These are phyloP conservation scores for Ustilago bromivora DNA, from an alignment of 1,284 basidiomycete genomes.

Conservation along the genomic window DNA sequence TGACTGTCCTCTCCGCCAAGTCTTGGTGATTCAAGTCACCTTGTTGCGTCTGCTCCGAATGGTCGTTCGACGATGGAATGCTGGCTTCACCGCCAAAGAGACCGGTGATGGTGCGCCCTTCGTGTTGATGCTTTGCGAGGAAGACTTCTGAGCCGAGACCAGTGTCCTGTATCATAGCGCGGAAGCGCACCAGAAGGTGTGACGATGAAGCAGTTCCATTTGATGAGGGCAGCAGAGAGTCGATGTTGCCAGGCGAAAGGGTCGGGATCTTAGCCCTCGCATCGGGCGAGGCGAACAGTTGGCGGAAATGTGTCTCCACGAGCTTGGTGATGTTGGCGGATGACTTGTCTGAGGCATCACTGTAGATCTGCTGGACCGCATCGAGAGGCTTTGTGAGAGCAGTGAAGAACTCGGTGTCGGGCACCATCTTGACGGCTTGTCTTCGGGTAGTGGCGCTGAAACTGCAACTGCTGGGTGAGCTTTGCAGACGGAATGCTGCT, in stretches of 20 bases:
- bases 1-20: conserved; percentile 67
- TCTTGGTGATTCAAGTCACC: conserved; percentile 53
- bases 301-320: conserved; percentile 45
- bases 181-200: conserved; percentile 63
- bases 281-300: conserved; percentile 41
- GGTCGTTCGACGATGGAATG: conserved; percentile 2
- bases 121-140: conserved; percentile 45
- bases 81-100: conserved; percentile 43
- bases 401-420: conserved; percentile 51
- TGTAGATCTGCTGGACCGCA: conserved; percentile 47
- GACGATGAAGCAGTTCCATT: conserved; percentile 37
- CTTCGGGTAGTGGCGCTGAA: background rate
- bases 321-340: conserved; percentile 33
- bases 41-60: conserved; percentile 10
- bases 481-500: background rate
- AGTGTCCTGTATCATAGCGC: conserved; percentile 70
- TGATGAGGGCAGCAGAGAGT: conserved; percentile 16
- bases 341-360: conserved; percentile 38
- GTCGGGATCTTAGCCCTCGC: conserved; percentile 45
- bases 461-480: background rate
- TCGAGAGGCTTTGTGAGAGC: conserved; percentile 51
- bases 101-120: conserved; percentile 51
- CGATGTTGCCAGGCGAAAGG: conserved; percentile 28
- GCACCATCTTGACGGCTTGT: conserved; percentile 42
- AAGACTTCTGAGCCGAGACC: conserved; percentile 68